Conservation (phyloP, 345 rosid genomes). For the Populus pruinosa region DNA sequence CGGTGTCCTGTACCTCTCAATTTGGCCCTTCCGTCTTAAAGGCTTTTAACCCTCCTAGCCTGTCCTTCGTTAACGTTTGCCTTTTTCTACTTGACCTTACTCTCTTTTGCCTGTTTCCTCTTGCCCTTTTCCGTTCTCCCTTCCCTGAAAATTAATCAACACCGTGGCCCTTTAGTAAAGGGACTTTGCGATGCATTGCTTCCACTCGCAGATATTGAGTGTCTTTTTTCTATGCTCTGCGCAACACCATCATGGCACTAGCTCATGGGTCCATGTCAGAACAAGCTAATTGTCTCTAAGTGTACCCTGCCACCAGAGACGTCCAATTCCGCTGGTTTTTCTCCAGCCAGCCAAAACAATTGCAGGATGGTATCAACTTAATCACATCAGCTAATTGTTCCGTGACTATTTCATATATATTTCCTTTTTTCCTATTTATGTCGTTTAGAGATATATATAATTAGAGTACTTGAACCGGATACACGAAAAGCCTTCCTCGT, state of each 20-base stretch:
- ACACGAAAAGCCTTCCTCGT: neutral
- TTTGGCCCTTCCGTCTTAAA: neutral
- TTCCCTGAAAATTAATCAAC: neutral
- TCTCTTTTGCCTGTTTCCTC: conserved; percentile 6
- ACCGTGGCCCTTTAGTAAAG: neutral
- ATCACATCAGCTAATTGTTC: neutral
- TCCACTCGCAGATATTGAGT: neutral
- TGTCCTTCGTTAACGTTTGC: conserved; percentile 8
- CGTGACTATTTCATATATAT: neutral
- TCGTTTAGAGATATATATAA: too few species aligned
- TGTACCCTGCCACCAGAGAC: neutral
- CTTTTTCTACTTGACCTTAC: conserved; percentile 20
- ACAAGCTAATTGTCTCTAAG: neutral
- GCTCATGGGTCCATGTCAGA: neutral
- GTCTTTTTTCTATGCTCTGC: neutral
- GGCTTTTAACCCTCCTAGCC: neutral
- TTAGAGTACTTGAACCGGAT: neutral
- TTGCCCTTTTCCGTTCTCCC: neutral
- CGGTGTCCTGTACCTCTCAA: neutral
- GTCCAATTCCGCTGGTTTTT: neutral
- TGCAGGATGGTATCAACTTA: too few species aligned
- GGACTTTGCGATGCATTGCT: neutral
- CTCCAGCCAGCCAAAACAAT: too few species aligned
- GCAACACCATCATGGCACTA: neutral
- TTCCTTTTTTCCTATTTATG: too few species aligned